Conservation (phyloP, 1,284 basidiomycete genomes). For the Cryptococcus depauperatus region DNA sequence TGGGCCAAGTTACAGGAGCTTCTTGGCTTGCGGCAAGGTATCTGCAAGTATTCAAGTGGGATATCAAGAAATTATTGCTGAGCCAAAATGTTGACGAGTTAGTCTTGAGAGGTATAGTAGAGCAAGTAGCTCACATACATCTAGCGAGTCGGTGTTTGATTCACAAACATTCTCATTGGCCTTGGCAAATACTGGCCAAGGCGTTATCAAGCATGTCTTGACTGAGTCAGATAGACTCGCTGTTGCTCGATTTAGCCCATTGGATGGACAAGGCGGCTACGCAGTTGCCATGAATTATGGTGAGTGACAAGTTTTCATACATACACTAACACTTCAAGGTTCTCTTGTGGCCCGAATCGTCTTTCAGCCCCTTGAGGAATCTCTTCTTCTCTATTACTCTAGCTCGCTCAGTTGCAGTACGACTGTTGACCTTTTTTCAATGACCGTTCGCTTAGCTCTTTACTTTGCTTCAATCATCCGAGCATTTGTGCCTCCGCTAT, state of each 20-base stretch:
- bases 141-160: slow-evolving; percentile 18
- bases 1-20: slow-evolving; percentile 70
- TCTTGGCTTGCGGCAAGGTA: slow-evolving; percentile 43
- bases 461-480: slow-evolving; percentile 64
- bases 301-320: slow-evolving; percentile 44
- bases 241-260: slow-evolving; percentile 68
- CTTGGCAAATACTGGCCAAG: slow-evolving; percentile 56
- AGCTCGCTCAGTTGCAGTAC: slow-evolving; percentile 49
- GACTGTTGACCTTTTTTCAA: slow-evolving; percentile 38
- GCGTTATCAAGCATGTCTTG: slow-evolving; percentile 79
- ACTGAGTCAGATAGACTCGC: slow-evolving; percentile 94
- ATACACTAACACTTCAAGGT: slow-evolving; percentile 49
- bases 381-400: slow-evolving; percentile 77
- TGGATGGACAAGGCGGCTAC: slow-evolving; percentile 85
- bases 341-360: slow-evolving; percentile 81
- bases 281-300: slow-evolving; percentile 92
- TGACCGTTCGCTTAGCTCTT: slow-evolving; percentile 61
- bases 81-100: slow-evolving; percentile 1
- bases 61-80: slow-evolving; percentile 12
- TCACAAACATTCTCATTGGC: slow-evolving; percentile 22
- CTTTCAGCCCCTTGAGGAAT: slow-evolving; percentile 90
- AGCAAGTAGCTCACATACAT: no score
- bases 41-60: slow-evolving; percentile 22
- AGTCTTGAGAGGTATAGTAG: no score
- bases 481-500: slow-evolving; percentile 64